Percentiles rank a stretch among this genome's conserved stretches.
Conservation (phyloP, 2,329 filamentous ascomycete genomes). For the Fusarium ramigenum region DNA sequence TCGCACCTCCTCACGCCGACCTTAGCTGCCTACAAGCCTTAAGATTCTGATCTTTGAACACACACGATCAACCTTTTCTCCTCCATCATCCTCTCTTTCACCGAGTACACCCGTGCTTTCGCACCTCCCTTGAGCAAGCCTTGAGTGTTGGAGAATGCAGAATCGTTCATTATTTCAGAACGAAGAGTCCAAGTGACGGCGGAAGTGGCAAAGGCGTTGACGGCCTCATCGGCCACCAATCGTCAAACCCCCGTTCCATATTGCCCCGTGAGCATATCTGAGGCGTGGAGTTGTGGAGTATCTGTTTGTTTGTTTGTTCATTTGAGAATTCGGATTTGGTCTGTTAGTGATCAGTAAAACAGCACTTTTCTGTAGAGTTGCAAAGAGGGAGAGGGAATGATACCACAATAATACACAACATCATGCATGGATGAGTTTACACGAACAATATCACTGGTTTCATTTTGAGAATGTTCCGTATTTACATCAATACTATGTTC, state of each 20-base stretch:
- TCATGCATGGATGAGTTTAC: too few species aligned
- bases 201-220: neutral
- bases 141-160: fast-evolving
- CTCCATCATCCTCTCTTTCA: constrained; percentile 11
- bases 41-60: neutral
- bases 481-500: too few species aligned
- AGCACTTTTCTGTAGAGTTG: neutral
- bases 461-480: neutral
- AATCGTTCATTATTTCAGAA: neutral
- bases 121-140: neutral
- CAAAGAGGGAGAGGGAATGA: neutral
- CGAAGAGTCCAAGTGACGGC: fast-evolving
- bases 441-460: neutral
- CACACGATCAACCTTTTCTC: neutral
- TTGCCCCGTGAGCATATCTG: neutral
- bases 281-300: neutral
- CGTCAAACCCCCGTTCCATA: neutral
- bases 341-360: neutral
- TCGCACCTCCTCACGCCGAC: neutral
- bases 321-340: neutral
- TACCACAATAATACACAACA: neutral
- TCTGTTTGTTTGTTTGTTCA: neutral
- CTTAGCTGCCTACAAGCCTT: too few species aligned
- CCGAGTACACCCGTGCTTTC: neutral
- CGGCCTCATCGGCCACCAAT: neutral